These are phyloP conservation scores for Vigna hirtella DNA, from an alignment of 306 rosid species.

Conservation along the genomic window DNA sequence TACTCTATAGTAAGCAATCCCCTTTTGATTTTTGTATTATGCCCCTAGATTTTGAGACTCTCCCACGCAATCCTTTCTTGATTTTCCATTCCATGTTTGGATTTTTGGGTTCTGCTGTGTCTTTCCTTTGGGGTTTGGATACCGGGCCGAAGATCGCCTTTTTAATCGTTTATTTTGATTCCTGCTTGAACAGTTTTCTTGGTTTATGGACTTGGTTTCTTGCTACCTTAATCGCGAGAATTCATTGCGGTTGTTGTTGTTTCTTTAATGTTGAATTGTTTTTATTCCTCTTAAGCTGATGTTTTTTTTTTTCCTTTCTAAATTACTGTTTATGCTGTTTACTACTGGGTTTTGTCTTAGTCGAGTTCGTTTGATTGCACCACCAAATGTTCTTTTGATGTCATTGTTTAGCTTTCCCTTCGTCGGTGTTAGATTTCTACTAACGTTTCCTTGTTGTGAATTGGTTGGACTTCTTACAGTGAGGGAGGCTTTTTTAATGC, in stretches of 20 bases:
- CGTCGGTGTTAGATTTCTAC: conserved; percentile 21
- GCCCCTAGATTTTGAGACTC: not conserved
- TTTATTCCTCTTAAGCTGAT: not conserved
- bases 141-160: conserved; percentile 11
- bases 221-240: conserved; percentile 9
- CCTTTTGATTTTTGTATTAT: not conserved
- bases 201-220: not conserved
- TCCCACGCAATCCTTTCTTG: not conserved
- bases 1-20: conserved; percentile 81
- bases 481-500: conserved; percentile 99
- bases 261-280: conserved; percentile 8
- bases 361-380: conserved; percentile 25
- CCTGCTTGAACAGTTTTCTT: conserved; percentile 7
- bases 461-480: conserved; percentile 52
- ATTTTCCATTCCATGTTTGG: conserved; percentile 31
- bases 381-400: not conserved
- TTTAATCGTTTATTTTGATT: conserved; percentile 1
- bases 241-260: not conserved
- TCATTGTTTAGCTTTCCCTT: not conserved
- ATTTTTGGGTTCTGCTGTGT: conserved; percentile 18
- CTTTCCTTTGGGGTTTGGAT: conserved; percentile 20
- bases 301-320: not conserved
- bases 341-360: conserved; percentile 23
- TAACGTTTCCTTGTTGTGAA: conserved; percentile 9
- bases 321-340: conserved; percentile 3